phyloP scores from a whole-genome alignment of 768 basidiomycete species.

The Boletus tylopilopsis region DNA sequence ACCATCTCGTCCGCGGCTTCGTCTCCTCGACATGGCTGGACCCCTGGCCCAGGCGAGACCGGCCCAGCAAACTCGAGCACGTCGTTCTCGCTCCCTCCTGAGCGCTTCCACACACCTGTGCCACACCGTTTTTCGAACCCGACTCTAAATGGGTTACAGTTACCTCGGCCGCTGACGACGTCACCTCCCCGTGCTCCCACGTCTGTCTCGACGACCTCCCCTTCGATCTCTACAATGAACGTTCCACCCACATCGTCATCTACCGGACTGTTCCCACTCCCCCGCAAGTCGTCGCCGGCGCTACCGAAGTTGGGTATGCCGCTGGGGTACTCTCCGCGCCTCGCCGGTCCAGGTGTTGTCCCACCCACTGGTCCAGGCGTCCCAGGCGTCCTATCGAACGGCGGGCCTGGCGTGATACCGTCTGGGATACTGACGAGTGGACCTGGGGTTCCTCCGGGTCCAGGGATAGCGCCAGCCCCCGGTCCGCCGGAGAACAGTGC shows the following conservation, averaged over 20 bases:
- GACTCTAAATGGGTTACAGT: constrained; percentile 20
- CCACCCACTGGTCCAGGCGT: constrained; percentile 27
- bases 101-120: constrained; percentile 29
- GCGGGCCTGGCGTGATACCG: constrained; percentile 19
- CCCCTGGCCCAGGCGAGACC: constrained; percentile 21
- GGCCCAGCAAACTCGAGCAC: constrained; percentile 27
- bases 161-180: constrained; percentile 24
- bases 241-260: constrained; percentile 15
- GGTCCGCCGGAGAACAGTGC: constrained; percentile 3
- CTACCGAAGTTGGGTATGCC: constrained; percentile 28
- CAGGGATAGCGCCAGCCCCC: constrained; percentile 25
- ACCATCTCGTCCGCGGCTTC: constrained; percentile 31
- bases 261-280: constrained; percentile 17
- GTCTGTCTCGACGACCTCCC: constrained; percentile 13
- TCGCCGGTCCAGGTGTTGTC: constrained; percentile 29
- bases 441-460: constrained; percentile 27
- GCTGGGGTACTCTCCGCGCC: constrained; percentile 27
- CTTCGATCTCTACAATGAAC: constrained; percentile 18
- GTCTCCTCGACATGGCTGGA: constrained; percentile 44
- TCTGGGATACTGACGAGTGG: constrained; percentile 29
- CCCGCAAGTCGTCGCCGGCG: constrained; percentile 25
- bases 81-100: constrained; percentile 28
- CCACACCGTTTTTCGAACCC: constrained; percentile 26
- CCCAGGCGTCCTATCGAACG: constrained; percentile 21
- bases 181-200: constrained; percentile 37